A percentile compares a stretch with the other conserved stretches of the same genome.
Evolutionary conservation across 2,329 filamentous ascomycete genomes (phyloP).

Genomic region (Epichloe amarillans): DNA sequence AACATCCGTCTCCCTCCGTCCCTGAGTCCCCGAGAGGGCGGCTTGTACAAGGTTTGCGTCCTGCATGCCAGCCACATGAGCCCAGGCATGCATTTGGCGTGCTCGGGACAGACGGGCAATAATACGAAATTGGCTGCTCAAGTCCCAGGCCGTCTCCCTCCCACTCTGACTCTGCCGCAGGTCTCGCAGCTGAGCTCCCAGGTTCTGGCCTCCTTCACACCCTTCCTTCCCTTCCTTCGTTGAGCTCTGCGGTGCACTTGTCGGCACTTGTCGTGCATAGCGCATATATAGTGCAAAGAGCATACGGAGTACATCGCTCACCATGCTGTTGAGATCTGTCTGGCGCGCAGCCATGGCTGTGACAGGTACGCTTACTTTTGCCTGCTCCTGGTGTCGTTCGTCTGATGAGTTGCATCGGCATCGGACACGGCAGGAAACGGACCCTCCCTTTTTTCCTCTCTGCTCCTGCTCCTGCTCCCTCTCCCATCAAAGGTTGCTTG

Average conservation of each 20-base stretch:
- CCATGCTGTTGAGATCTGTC: slow-evolving; percentile 18
- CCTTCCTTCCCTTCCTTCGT: neutral
- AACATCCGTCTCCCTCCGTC: neutral
- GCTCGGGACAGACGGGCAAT: neutral
- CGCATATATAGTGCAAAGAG: neutral
- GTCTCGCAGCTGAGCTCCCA: neutral
- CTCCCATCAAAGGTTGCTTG: neutral
- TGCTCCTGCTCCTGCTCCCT: too few species aligned
- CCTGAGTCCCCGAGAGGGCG: neutral
- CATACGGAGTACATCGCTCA: neutral
- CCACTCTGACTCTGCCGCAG: neutral
- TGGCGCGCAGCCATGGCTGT: slow-evolving; percentile 16
- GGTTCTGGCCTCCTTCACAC: neutral
- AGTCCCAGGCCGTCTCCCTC: too few species aligned
- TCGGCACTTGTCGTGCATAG: too few species aligned
- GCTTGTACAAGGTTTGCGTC: neutral
- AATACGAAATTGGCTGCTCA: neutral
- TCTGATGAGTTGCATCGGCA: neutral
- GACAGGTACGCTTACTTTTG: slow-evolving; percentile 12
- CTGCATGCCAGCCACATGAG: neutral
- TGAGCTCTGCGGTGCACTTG: neutral
- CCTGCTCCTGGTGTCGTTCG: neutral
- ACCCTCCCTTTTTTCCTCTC: too few species aligned
- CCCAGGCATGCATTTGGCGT: neutral
- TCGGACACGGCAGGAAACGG: neutral